phyloP scores from a whole-genome alignment of 2,329 filamentous ascomycete species.

The Ophioceras dolichostomum region DNA sequence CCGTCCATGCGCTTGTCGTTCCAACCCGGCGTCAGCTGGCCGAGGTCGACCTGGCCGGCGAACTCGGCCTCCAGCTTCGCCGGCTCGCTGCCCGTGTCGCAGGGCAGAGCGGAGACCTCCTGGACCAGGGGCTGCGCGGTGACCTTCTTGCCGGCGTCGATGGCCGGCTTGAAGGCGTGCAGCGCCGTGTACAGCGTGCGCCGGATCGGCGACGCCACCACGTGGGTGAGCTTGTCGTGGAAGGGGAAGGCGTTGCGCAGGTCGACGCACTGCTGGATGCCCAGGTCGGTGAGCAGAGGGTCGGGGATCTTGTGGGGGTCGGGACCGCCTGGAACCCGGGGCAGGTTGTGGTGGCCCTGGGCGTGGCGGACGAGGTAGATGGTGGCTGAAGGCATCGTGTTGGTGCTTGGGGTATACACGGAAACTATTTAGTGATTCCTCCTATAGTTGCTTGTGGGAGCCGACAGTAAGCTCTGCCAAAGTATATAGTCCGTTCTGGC shows the following conservation, averaged over 20 bases:
- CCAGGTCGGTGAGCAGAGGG: constrained; percentile 64
- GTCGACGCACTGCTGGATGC: constrained; percentile 57
- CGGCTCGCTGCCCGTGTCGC: constrained; percentile 58
- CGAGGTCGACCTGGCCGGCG: constrained; percentile 46
- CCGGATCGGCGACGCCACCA: constrained; percentile 69
- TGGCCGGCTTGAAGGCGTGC: constrained; percentile 49
- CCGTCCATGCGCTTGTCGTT: constrained; percentile 47
- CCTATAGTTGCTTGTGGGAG: too few relatives aligned
- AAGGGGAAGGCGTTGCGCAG: constrained; percentile 52
- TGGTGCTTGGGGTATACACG: too few relatives aligned
- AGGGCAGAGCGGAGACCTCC: constrained; percentile 62
- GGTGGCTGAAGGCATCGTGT: constrained; percentile 32
- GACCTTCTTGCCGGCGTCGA: constrained; percentile 34
- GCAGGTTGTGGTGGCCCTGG: constrained; percentile 73
- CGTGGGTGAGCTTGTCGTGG: constrained; percentile 52
- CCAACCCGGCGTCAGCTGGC: constrained; percentile 53
- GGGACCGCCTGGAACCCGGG: constrained; percentile 21
- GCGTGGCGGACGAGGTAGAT: constrained; percentile 63
- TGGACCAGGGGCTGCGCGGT: constrained; percentile 64
- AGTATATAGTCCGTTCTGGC: too few relatives aligned
- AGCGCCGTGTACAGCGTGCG: constrained; percentile 72
- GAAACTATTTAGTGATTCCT: too few relatives aligned
- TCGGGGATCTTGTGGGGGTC: constrained; percentile 61
- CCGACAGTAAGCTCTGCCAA: too few relatives aligned
- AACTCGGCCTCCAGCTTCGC: constrained; percentile 49